Conservation (phyloP, 176 grass and related monocot genomes). For the Oryza officinalis region DNA sequence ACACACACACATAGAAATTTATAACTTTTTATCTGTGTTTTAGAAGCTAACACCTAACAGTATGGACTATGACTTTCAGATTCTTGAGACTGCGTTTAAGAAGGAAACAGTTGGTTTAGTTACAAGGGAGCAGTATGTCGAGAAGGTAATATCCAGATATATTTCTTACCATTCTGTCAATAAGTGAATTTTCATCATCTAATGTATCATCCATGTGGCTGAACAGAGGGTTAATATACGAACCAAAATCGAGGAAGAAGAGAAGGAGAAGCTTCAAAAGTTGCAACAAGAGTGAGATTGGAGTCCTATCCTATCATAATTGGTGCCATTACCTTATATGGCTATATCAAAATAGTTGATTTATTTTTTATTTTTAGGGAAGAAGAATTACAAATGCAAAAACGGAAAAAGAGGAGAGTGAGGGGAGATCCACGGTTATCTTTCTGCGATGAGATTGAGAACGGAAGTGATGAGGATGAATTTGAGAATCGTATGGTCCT, state of each 20-base stretch:
- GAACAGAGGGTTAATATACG: slow-evolving; percentile 87
- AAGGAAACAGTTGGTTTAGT: slow-evolving; percentile 98
- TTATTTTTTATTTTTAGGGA: slow-evolving; percentile 56
- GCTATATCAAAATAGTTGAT: slow-evolving; percentile 15
- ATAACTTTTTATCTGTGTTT: neutral
- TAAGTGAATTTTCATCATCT: neutral
- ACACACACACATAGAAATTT: neutral
- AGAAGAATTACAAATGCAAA: slow-evolving; percentile 88
- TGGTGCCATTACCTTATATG: neutral
- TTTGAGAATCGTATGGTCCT: slow-evolving; percentile 61
- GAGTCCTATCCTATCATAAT: neutral
- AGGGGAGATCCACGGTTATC: slow-evolving; percentile 86
- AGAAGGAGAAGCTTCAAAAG: slow-evolving; percentile 98
- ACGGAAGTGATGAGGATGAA: slow-evolving; percentile 88
- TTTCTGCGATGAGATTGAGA: slow-evolving; percentile 82
- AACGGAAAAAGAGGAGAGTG: slow-evolving; percentile 93
- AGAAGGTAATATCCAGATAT: slow-evolving; percentile 66
- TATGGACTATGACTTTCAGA: slow-evolving; percentile 47
- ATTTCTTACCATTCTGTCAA: neutral
- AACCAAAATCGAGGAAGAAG: slow-evolving; percentile 94
- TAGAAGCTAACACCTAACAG: slow-evolving; percentile 13
- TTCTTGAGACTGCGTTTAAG: slow-evolving; percentile 98
- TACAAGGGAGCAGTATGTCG: slow-evolving; percentile 97
- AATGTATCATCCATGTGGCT: neutral
- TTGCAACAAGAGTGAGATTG: slow-evolving; percentile 76